Evolutionary conservation across 495 filamentous ascomycete genomes (phyloP), one percentile per base, ranked within the genome.

Genomic region (Hypomontagnella submonticulosa): DNA sequence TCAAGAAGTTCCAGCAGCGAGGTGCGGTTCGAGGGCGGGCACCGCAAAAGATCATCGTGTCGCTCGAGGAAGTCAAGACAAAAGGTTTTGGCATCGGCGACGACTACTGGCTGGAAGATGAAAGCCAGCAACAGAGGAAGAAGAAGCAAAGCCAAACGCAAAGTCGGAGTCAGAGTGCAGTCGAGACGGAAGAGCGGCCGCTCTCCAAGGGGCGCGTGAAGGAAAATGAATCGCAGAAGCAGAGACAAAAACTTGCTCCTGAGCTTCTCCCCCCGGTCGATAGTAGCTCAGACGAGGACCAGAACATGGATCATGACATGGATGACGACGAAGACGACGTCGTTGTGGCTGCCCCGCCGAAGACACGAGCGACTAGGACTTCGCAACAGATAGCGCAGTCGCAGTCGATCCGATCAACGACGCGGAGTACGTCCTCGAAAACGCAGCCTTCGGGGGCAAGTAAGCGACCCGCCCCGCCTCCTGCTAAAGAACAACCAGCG

Each of bases 41-140:
- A 64, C 64, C 83, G 61, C 63, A 81, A 41, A 77, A 80, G 18
- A 86, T 94, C 20, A 92, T 96, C 42, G 88, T 97, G 27, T 80
- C 83, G 0, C 77, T 97, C 12, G 91, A 95, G 60, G 92, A 94
- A 69, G 89, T 90, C 2, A 88, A 86, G 61, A 84, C 85, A 48
- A 92, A 90, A 65, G 87, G 89, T 53, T 93, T 90, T 69, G 92
- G 92, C 1, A 88, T 96, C 50, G 93, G 93, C 0, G 90, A 96
- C 37, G 87, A 90, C 37, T 91, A 93, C 75, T 96, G 91, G 90
- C 77, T 88, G 55, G 84, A 86, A 54, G 75, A 75, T 19, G 76
- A 77, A 15, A 73, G 51, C 20, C 54, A 73, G 15, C 66, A 48
- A 38, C 57, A 52, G 34, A 62, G 61, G 11, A 58, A 66, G 3